Evolutionary conservation across 305 asterid species (phyloP).

Genomic region (Fraxinus latifolia): DNA sequence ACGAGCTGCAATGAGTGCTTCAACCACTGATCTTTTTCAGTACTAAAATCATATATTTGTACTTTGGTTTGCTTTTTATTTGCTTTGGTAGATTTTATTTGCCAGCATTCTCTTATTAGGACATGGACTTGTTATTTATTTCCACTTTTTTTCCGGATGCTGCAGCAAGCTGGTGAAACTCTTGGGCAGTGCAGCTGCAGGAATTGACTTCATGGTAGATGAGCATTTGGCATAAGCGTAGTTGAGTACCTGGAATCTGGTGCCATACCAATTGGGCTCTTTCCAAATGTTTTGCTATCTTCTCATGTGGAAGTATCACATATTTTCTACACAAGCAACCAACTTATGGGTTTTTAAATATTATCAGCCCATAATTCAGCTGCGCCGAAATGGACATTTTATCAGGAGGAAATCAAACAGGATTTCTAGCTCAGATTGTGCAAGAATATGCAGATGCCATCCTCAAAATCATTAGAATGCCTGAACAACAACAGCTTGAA

Average conservation of each 20-base stretch:
- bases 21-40: not conserved
- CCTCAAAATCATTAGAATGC: slow-evolving; percentile 48
- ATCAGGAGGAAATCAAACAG: slow-evolving; percentile 66
- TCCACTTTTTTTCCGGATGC: slow-evolving; percentile 10
- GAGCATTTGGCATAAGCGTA: slow-evolving; percentile 94
- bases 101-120: not conserved
- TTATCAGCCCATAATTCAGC: slow-evolving; percentile 85
- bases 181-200: slow-evolving; percentile 73
- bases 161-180: slow-evolving; percentile 74
- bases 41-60: slow-evolving; percentile 1
- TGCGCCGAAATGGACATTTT: slow-evolving; percentile 87
- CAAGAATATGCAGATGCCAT: slow-evolving; percentile 82
- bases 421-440: slow-evolving; percentile 63
- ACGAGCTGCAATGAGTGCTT: not conserved
- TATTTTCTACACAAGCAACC: not conserved
- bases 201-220: slow-evolving; percentile 88
- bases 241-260: slow-evolving; percentile 96
- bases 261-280: slow-evolving; percentile 81
- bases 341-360: not conserved
- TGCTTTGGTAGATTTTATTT: slow-evolving; percentile 17
- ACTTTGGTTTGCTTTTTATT: not conserved
- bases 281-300: not conserved
- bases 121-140: not conserved
- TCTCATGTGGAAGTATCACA: not conserved
- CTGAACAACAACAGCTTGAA: slow-evolving; percentile 51